These are phyloP conservation scores for Colletotrichum sp. DNA, from an alignment of 2,329 filamentous ascomycete genomes.

Conservation along the genomic window DNA sequence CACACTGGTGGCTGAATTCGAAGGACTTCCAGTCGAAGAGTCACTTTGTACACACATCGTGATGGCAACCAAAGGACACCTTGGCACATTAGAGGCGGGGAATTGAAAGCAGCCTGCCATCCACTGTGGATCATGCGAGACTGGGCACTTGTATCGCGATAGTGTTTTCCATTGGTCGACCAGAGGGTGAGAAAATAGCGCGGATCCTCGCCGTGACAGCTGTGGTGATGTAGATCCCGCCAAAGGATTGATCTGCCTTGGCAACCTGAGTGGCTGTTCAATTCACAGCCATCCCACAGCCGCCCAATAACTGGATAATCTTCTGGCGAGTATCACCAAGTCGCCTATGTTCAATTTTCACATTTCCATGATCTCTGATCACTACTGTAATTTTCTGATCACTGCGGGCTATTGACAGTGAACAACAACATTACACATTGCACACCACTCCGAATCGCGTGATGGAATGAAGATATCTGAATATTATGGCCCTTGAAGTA, in stretches of 20 bases:
- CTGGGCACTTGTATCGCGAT: not conserved
- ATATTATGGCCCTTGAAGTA: not conserved
- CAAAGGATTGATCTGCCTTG: not conserved
- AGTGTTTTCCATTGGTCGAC: not conserved
- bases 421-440: rapidly evolving
- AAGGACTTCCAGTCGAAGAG: not conserved
- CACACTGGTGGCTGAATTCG: not conserved
- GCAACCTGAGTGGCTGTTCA: not conserved
- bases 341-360: rapidly evolving
- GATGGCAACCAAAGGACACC: not conserved
- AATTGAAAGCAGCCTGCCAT: not conserved
- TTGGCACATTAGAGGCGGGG: not conserved
- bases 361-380: not conserved
- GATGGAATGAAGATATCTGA: not conserved
- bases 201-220: not conserved
- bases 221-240: not conserved
- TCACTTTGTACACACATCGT: not conserved
- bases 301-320: not conserved
- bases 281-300: not conserved
- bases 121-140: not conserved
- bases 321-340: rapidly evolving
- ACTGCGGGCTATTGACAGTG: not conserved
- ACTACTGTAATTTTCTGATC: rapidly evolving
- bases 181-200: not conserved
- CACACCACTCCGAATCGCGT: not conserved